Evolutionary conservation across 192 early-diverging fungal genomes (phyloP).

Genomic region (Coemansia sp.): DNA sequence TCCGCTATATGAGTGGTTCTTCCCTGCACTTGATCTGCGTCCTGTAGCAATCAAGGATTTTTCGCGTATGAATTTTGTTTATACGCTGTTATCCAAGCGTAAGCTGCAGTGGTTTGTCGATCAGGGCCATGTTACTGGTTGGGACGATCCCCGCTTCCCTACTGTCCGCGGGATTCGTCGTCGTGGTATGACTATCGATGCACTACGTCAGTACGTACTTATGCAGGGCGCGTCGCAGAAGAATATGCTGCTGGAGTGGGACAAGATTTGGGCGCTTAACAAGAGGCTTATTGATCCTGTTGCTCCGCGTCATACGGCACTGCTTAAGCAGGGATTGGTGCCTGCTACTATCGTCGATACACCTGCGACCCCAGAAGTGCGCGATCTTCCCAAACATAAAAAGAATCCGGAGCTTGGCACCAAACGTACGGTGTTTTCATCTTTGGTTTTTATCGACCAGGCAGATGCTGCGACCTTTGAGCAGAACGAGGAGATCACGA

Average conservation of each 20-base stretch:
- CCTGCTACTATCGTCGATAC: conserved; percentile 61
- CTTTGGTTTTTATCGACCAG: conserved; percentile 78
- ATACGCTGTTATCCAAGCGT: conserved; percentile 97
- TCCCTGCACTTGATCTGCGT: conserved; percentile 81
- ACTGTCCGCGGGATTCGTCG: conserved; percentile 87
- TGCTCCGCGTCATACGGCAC: conserved; percentile 85
- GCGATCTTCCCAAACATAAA: conserved; percentile 82
- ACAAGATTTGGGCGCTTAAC: conserved; percentile 98
- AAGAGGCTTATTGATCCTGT: conserved; percentile 96
- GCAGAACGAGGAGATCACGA: conserved; percentile 87
- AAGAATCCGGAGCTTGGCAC: conserved; percentile 92
- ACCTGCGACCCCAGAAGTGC: conserved; percentile 49
- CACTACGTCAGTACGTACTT: conserved; percentile 92
- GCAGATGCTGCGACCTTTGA: conserved; percentile 82
- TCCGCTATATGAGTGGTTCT: conserved; percentile 95
- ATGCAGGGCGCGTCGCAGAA: conserved; percentile 98
- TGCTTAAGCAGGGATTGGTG: conserved; percentile 67
- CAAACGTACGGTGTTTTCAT: conserved; percentile 80
- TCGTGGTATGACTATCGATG: conserved; percentile 97
- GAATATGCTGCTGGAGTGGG: conserved; percentile 93
- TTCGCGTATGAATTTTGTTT: conserved; percentile 93
- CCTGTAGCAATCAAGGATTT: conserved; percentile 95
- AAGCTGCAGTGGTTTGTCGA: conserved; percentile 98
- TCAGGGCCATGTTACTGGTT: conserved; percentile 75
- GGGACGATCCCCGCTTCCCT: conserved; percentile 92